phyloP scores from a whole-genome alignment of 108 stramenopile genomes.

The Mayamaea pseudoterrestris region DNA sequence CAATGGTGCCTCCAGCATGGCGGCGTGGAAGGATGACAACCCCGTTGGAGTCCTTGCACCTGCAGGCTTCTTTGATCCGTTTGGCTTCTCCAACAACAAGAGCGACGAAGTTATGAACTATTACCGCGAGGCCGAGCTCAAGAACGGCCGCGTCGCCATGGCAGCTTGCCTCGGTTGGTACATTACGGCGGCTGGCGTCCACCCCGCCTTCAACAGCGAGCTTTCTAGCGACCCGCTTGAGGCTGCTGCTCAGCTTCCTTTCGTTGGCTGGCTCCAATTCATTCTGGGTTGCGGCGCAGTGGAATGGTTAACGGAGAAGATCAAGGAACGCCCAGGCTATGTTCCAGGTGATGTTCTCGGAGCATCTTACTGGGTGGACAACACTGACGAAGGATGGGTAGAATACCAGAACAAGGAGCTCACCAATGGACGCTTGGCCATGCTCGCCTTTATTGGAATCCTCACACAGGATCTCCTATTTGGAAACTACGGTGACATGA shows the following conservation, averaged over 20 bases:
- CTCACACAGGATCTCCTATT: constrained; percentile 71
- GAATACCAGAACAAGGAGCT: constrained; percentile 91
- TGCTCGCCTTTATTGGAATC: constrained; percentile 90
- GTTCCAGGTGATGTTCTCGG: constrained; percentile 81
- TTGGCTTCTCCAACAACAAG: constrained; percentile 70
- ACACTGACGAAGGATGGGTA: constrained; percentile 85
- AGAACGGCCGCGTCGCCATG: constrained; percentile 96
- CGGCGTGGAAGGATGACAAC: constrained; percentile 64
- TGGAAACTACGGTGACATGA: constrained; percentile 77
- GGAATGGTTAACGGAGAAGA: constrained; percentile 78
- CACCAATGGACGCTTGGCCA: constrained; percentile 93
- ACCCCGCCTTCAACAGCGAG: constrained; percentile 75
- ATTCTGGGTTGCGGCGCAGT: constrained; percentile 85
- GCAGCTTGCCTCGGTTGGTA: constrained; percentile 93
- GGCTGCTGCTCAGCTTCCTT: constrained; percentile 69
- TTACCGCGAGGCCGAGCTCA: constrained; percentile 92
- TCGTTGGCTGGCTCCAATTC: constrained; percentile 85
- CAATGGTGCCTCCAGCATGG: constrained; percentile 23
- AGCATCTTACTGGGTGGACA: constrained; percentile 84
- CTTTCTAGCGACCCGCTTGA: constrained; percentile 73
- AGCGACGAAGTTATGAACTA: constrained; percentile 64
- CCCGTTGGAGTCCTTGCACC: constrained; percentile 73
- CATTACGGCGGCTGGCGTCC: constrained; percentile 76
- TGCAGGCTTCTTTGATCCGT: constrained; percentile 83
- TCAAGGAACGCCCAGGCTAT: constrained; percentile 81